Base-by-base conservation (phyloP, 2,329 filamentous ascomycete species). In the Hirsutella thompsonii region DNA sequence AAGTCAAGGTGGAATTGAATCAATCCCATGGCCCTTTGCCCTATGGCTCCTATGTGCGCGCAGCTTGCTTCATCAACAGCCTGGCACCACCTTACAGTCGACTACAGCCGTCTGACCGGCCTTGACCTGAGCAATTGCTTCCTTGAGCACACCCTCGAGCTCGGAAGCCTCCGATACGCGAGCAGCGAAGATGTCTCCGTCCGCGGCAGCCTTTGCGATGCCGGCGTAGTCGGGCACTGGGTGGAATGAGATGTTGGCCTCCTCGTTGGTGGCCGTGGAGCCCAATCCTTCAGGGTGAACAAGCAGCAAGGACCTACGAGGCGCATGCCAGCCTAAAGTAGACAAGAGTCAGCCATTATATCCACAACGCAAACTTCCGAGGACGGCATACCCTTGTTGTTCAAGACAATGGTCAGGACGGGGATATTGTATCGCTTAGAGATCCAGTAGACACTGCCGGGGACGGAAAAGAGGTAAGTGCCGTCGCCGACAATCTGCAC, bases 171-270 rank as follows among this genome's bases (percentile, higher is more conserved):
- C 61, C 36, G 68, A 66, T 1, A 74, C 70, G 40, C 56, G 58
- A 0, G 66, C 69, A 0, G 72, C 62, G 42, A 68, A 68, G 8
- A 76, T 55, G 18, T 74, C 63, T 6, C 74, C 74, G 1, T 68
- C 70, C 0, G 70, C 69, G 0, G 75, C 73, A 1, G 74, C 75
- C 58, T 75, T 74, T 18, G 74, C 76, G 38, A 79, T 76, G 30
- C 72, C 74, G 0, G 71, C 56, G 49, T 75, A 79, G 53, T 79
- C 72, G 0, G 75, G 76, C 4, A 64, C 61, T 0, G 76, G 76
- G 20, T 67, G 62, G 45, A 79, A 77, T 1, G 70, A 73, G 46
- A 79, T 77, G 50, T 77, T 78, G 47, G 78, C 69, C 52, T 79
- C 76, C 43, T 76, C 72, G 52, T 77, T 77, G n/a, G 63, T 69